Conservation (phyloP, 768 basidiomycete genomes). For the Suillus clintonianus region DNA sequence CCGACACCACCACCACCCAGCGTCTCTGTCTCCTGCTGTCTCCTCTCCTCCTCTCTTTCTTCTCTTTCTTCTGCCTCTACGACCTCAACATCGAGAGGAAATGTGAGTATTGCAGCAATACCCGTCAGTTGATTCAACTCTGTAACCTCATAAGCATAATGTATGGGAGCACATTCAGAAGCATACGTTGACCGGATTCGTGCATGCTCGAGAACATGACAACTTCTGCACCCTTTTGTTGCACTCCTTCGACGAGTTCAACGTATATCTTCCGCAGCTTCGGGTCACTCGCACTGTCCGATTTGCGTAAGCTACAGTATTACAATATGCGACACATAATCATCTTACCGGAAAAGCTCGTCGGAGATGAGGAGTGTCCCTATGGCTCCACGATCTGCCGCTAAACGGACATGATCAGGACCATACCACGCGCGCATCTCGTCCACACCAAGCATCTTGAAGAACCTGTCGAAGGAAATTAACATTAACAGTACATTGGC, state of each 20-base stretch:
- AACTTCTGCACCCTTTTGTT: constrained; percentile 87
- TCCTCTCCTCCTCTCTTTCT: constrained; percentile 49
- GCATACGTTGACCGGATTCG: constrained; percentile 95
- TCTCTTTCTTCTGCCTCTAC: constrained; percentile 92
- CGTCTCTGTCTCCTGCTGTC: constrained; percentile 10
- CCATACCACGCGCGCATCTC: constrained; percentile 99
- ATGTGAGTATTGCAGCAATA: constrained; percentile 93
- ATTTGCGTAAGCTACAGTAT: not conserved
- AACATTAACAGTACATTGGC: not conserved
- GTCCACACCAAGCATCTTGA: constrained; percentile 94
- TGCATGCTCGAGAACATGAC: constrained; percentile 99
- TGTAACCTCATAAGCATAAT: constrained; percentile 29
- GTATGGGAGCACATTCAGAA: not conserved
- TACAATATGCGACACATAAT: not conserved
- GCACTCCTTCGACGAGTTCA: constrained; percentile 83
- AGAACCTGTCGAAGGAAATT: constrained; percentile 62
- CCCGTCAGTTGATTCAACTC: constrained; percentile 97
- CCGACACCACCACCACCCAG: constrained; percentile 4
- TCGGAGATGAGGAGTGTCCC: constrained; percentile 95
- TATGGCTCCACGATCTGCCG: constrained; percentile 90
- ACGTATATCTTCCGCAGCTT: constrained; percentile 82
- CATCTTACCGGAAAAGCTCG: constrained; percentile 79
- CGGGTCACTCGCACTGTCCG: constrained; percentile 75
- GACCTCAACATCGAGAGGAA: constrained; percentile 92
- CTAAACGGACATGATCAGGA: constrained; percentile 88